Evolutionary conservation across 2,329 filamentous ascomycete genomes (phyloP).

Genomic region (Purpureocillium lavendulum): DNA sequence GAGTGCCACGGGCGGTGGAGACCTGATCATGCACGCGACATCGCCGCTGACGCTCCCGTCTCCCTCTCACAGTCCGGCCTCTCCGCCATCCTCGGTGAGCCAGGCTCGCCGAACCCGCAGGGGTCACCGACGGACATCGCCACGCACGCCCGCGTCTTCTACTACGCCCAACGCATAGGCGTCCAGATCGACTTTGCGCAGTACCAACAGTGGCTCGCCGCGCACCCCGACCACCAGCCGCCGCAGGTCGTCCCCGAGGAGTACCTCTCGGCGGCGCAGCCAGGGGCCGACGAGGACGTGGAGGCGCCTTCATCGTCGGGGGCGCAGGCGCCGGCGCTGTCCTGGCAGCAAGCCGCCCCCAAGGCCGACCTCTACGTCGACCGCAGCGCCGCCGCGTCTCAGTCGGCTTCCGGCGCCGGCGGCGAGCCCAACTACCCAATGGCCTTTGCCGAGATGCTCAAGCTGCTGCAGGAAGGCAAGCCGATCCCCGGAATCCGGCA

Average conservation of each 20-base stretch:
- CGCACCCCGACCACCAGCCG: conserved; percentile 20
- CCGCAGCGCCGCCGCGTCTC: conserved; percentile 16
- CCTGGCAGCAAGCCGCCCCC: conserved; percentile 43
- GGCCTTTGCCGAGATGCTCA: conserved; percentile 77
- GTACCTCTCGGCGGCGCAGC: conserved; percentile 11
- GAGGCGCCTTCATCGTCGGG: too few species aligned
- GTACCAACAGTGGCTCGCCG: conserved; percentile 57
- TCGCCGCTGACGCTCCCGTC: neutral
- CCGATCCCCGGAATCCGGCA: conserved; percentile 81
- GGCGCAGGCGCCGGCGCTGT: conserved; percentile 13
- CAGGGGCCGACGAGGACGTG: conserved; percentile 3
- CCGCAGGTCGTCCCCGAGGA: conserved; percentile 28
- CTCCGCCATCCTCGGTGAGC: conserved; percentile 53
- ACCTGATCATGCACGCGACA: too few species aligned
- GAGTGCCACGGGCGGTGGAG: too few species aligned
- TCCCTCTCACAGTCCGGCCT: conserved; percentile 42
- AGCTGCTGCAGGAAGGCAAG: conserved; percentile 73
- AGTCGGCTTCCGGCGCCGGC: conserved; percentile 11
- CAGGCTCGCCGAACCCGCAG: conserved; percentile 29
- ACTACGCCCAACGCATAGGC: conserved; percentile 45
- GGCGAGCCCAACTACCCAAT: conserved; percentile 66
- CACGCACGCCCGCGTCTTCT: conserved; percentile 59
- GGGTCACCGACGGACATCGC: conserved; percentile 50
- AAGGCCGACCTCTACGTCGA: conserved; percentile 38
- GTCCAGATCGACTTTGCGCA: conserved; percentile 53